A percentile compares a stretch with the other conserved stretches of the same genome.
Evolutionary conservation across 1,284 basidiomycete species (phyloP).

Genomic region (Heterobasidion irregulare): DNA sequence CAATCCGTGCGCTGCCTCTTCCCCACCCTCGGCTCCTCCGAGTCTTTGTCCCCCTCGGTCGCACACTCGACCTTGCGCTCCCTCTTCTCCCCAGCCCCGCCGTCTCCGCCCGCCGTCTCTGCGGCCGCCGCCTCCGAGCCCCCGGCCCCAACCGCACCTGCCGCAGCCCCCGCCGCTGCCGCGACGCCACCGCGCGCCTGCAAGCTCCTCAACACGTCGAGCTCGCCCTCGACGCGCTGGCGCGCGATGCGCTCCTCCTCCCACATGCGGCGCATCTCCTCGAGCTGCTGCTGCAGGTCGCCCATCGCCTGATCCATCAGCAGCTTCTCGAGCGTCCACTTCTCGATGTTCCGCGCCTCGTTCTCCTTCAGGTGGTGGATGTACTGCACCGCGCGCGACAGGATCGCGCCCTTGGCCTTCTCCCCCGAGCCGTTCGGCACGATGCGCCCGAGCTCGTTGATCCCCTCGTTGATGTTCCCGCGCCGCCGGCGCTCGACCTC

Average conservation of each 20-base stretch:
- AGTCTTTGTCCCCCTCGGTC: constrained; percentile 13
- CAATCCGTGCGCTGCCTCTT: constrained; percentile 23
- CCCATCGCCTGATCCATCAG: constrained; percentile 90
- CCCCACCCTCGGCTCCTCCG: constrained; percentile 12
- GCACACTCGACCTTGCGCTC: constrained; percentile 16
- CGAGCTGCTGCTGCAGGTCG: constrained; percentile 71
- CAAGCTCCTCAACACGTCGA: constrained; percentile 38
- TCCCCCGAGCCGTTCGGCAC: constrained; percentile 84
- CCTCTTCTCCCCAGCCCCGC: constrained; percentile 5
- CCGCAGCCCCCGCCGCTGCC: constrained; percentile 6
- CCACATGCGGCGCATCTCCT: constrained; percentile 67
- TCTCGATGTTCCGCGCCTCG: constrained; percentile 85
- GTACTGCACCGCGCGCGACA: constrained; percentile 79
- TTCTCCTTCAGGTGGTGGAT: constrained; percentile 88
- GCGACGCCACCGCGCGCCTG: constrained; percentile 10
- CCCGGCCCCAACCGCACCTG: background rate
- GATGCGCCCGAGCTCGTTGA: constrained; percentile 85
- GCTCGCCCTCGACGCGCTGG: constrained; percentile 50
- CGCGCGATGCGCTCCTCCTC: constrained; percentile 59
- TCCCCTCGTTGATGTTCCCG: constrained; percentile 93
- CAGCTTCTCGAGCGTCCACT: constrained; percentile 91
- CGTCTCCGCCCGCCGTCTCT: constrained; percentile 7
- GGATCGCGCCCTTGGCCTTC: constrained; percentile 84
- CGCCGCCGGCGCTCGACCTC: constrained; percentile 92
- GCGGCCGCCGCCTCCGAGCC: constrained; percentile 2